These are phyloP conservation scores for Leccinum imitatum DNA, from an alignment of 768 basidiomycete species.

Conservation along the genomic window DNA sequence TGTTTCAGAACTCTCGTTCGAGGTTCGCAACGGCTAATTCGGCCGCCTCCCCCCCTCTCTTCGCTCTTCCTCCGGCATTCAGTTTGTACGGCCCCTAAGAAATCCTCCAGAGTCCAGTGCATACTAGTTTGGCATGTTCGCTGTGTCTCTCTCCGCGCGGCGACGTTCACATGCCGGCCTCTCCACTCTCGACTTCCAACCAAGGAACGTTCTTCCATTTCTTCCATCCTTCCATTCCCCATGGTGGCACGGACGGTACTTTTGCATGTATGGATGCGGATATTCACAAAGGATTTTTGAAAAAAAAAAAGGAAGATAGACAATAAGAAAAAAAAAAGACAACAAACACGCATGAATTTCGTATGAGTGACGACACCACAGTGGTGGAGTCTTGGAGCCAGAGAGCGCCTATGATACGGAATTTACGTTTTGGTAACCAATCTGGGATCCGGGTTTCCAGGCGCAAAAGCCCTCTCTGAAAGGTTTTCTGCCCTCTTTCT, in stretches of 20 bases:
- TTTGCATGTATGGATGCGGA: not conserved
- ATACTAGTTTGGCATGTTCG: not conserved
- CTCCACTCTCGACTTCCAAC: not conserved
- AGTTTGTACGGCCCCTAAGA: not conserved
- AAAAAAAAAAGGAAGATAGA: not conserved
- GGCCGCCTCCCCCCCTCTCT: not conserved
- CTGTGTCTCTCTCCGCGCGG: not conserved
- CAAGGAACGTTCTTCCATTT: not conserved
- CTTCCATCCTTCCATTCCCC: slow-evolving; percentile 3
- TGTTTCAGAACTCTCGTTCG: slow-evolving; percentile 13
- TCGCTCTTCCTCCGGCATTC: not conserved
- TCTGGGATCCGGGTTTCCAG: not conserved
- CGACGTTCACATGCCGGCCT: slow-evolving; percentile 9
- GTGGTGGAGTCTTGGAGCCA: not conserved
- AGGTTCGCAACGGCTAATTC: not conserved
- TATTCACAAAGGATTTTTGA: not conserved
- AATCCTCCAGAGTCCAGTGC: not conserved
- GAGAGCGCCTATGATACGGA: not conserved
- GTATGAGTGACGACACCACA: not conserved
- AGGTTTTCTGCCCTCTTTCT: not conserved
- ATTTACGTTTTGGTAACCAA: slow-evolving; percentile 10
- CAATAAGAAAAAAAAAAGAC: not conserved
- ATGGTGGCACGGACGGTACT: slow-evolving; percentile 3
- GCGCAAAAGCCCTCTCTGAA: not conserved
- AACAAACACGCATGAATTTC: not conserved